Evolutionary conservation across 2,329 filamentous ascomycete genomes (phyloP).

Genomic region (Calonectria pteridis): DNA sequence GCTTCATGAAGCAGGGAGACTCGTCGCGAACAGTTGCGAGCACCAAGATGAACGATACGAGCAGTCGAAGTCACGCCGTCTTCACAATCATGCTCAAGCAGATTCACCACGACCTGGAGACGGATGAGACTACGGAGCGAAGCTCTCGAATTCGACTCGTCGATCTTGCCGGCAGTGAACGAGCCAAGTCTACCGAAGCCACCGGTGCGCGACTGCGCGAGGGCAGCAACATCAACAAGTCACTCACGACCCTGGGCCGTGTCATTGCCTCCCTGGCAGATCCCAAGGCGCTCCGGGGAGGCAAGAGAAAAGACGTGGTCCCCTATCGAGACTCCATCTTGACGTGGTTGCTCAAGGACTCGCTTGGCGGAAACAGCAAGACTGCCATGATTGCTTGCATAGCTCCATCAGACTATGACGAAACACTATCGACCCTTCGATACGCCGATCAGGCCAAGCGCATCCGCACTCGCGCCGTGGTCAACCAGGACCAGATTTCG

Average conservation of each 20-base stretch:
- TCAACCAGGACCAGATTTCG: conserved; percentile 96
- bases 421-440: conserved; percentile 93
- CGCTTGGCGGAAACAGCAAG: conserved; percentile 95
- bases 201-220: conserved; percentile 92
- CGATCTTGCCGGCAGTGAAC: conserved; percentile 93
- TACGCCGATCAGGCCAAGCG: conserved; percentile 98
- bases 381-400: conserved; percentile 99
- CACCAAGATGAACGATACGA: conserved; percentile 99
- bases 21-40: conserved; percentile 88
- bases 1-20: conserved; percentile 92
- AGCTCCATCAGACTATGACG: conserved; percentile 94
- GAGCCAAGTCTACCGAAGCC: conserved; percentile 94
- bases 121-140: conserved; percentile 97
- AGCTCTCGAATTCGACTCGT: conserved; percentile 94
- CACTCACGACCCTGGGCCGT: conserved; percentile 91
- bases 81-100: conserved; percentile 99
- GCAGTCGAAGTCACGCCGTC: conserved; percentile 94
- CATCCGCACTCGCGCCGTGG: conserved; percentile 92
- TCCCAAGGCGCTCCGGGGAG: conserved; percentile 68
- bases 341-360: conserved; percentile 93
- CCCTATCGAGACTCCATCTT: conserved; percentile 92
- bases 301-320: conserved; percentile 76
- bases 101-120: conserved; percentile 96
- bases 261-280: conserved; percentile 93
- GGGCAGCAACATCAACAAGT: conserved; percentile 99